Evolutionary conservation across 257 asterid species (phyloP).

Genomic region (Plantago ovata): DNA sequence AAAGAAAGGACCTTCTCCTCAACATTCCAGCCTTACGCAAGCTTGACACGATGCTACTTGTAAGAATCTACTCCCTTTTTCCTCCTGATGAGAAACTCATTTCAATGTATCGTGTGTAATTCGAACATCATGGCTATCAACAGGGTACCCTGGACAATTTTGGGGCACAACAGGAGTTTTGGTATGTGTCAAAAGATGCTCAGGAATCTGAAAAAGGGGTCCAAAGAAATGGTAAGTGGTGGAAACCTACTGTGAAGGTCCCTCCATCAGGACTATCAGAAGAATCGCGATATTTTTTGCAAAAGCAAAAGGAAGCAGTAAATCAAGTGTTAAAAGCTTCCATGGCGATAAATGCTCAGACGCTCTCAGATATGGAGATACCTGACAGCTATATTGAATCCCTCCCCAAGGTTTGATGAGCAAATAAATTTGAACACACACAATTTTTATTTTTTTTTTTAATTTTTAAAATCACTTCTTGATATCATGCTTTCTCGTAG

Average conservation of each 20-base stretch:
- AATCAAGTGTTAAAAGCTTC: slow-evolving; percentile 82
- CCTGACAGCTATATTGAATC: slow-evolving; percentile 85
- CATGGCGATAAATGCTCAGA: slow-evolving; percentile 86
- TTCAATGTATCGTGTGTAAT: not conserved
- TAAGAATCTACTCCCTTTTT: slow-evolving; percentile 28
- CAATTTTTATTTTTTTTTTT: not conserved
- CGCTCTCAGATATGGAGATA: slow-evolving; percentile 77
- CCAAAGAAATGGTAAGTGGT: slow-evolving; percentile 73
- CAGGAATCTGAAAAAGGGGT: slow-evolving; percentile 65
- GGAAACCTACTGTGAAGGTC: slow-evolving; percentile 83
- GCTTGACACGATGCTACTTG: slow-evolving; percentile 75
- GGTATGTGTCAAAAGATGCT: slow-evolving; percentile 65
- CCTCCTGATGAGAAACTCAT: not conserved
- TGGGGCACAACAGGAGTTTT: slow-evolving; percentile 53
- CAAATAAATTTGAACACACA: not conserved
- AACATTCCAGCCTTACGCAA: slow-evolving; percentile 76
- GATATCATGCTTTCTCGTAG: slow-evolving; percentile 26
- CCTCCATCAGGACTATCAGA: slow-evolving; percentile 72
- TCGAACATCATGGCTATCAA: not conserved
- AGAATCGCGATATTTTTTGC: slow-evolving; percentile 47
- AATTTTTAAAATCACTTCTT: no score
- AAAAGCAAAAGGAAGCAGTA: slow-evolving; percentile 66
- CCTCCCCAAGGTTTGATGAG: slow-evolving; percentile 63
- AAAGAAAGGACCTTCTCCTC: slow-evolving; percentile 59
- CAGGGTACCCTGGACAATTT: slow-evolving; percentile 68